phyloP scores from a whole-genome alignment of 2,329 filamentous ascomycete species.

The Stachybotrys echinatus region DNA sequence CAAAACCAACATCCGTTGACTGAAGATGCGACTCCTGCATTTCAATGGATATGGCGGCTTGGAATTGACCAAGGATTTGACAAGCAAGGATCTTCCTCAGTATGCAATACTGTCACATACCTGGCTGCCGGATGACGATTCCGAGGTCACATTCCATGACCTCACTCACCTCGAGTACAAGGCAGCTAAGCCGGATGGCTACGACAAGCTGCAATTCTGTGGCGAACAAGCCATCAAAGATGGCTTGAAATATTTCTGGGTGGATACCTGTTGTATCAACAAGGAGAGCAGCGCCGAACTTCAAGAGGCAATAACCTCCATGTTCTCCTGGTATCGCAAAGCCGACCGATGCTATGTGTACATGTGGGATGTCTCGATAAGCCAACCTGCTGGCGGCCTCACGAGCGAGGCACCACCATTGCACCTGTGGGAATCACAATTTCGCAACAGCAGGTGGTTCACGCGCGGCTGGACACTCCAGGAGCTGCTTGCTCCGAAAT shows the following conservation, averaged over 20 bases:
- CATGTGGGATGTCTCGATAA: slow-evolving; percentile 8
- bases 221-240: slow-evolving; percentile 3
- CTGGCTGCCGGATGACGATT: slow-evolving; percentile 8
- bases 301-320: slow-evolving; percentile 9
- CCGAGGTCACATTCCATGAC: slow-evolving; percentile 12
- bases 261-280: slow-evolving; percentile 15
- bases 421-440: neutral
- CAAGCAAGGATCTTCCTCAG: slow-evolving; percentile 2
- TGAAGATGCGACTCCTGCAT: neutral
- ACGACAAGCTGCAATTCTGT: slow-evolving; percentile 9
- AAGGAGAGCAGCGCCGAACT: slow-evolving; percentile 8
- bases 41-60: neutral
- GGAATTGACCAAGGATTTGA: neutral
- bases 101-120: slow-evolving; percentile 17
- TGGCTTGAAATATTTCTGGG: slow-evolving; percentile 9
- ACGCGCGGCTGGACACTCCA: no score
- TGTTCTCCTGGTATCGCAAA: slow-evolving; percentile 13
- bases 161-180: neutral
- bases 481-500: neutral
- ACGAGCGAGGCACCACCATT: neutral
- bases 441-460: neutral
- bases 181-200: slow-evolving; percentile 4
- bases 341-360: slow-evolving; percentile 11
- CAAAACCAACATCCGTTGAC: neutral
- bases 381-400: neutral